Percentiles rank a stretch among this genome's conserved stretches.
Evolutionary conservation across 352 stramenopile genomes (phyloP).

Genomic region (Phytophthora boehmeriae): DNA sequence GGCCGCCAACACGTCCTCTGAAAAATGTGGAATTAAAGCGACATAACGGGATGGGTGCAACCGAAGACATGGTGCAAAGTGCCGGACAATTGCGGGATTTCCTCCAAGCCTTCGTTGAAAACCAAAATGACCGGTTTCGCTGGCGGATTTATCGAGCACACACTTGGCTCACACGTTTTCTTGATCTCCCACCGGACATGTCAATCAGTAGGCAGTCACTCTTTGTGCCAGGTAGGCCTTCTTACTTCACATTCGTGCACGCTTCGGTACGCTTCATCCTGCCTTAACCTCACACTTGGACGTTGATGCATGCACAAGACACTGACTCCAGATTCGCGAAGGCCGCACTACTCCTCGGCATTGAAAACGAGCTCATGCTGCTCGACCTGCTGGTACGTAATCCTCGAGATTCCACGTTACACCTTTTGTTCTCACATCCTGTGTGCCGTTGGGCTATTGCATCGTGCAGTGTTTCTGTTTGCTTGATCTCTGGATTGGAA

Average conservation of each 20-base stretch:
- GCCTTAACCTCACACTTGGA: not conserved
- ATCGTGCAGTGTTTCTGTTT: constrained; percentile 62
- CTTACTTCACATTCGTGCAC: not conserved
- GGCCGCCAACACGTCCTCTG: constrained; percentile 17
- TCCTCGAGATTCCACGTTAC: not conserved
- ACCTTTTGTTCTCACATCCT: constrained; percentile 17
- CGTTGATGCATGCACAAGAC: constrained; percentile 35
- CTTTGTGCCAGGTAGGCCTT: constrained; percentile 59
- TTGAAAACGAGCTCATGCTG: constrained; percentile 90
- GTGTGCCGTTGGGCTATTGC: not conserved
- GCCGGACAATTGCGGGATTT: constrained; percentile 70
- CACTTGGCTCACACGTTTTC: constrained; percentile 66
- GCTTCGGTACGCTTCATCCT: not conserved
- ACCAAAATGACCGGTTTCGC: constrained; percentile 75
- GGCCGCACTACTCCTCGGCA: constrained; percentile 69
- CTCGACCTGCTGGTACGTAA: constrained; percentile 84
- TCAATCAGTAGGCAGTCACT: constrained; percentile 65
- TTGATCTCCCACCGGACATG: constrained; percentile 80
- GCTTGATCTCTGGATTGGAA: constrained; percentile 71
- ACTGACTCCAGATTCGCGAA: constrained; percentile 54
- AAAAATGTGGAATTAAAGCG: constrained; percentile 27
- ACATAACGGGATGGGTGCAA: constrained; percentile 25
- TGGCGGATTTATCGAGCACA: constrained; percentile 86
- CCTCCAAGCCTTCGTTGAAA: constrained; percentile 86
- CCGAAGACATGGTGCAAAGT: constrained; percentile 60